Evolutionary conservation across 768 basidiomycete species (phyloP).

Genomic region (Xerocomellus chrysenteron): DNA sequence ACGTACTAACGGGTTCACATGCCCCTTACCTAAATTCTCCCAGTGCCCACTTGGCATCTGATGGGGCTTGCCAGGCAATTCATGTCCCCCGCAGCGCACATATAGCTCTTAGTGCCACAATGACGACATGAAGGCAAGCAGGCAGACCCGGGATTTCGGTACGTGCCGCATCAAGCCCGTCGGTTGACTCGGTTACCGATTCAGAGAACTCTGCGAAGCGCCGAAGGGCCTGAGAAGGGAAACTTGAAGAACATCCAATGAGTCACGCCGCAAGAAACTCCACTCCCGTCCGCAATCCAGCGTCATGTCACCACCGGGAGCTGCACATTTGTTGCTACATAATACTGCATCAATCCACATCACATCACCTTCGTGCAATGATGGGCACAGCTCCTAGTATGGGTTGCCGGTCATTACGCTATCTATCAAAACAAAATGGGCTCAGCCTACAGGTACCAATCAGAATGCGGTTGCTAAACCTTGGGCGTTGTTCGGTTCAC

Average conservation of each 20-base stretch:
- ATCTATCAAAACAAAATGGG: neutral
- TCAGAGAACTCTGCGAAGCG: neutral
- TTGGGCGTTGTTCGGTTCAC: constrained; percentile 22
- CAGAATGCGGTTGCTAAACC: neutral
- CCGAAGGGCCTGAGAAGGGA: too few relatives aligned
- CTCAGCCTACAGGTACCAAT: neutral
- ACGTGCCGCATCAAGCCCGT: neutral
- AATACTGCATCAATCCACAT: too few relatives aligned
- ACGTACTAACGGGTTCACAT: too few relatives aligned
- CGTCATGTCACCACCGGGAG: neutral
- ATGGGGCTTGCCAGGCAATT: too few relatives aligned
- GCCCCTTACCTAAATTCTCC: too few relatives aligned
- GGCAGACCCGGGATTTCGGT: too few relatives aligned
- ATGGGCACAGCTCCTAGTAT: neutral
- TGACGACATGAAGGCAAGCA: too few relatives aligned
- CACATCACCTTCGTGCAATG: neutral
- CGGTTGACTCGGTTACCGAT: neutral
- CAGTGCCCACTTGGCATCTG: too few relatives aligned
- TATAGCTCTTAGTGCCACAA: too few relatives aligned
- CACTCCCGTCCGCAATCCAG: neutral
- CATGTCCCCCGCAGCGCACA: too few relatives aligned
- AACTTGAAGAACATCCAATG: too few relatives aligned
- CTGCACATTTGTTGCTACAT: neutral
- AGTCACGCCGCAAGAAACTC: too few relatives aligned
- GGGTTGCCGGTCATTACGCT: constrained; percentile 2